phyloP scores from a whole-genome alignment of 345 rosid species.

The Trapa bicornis region DNA sequence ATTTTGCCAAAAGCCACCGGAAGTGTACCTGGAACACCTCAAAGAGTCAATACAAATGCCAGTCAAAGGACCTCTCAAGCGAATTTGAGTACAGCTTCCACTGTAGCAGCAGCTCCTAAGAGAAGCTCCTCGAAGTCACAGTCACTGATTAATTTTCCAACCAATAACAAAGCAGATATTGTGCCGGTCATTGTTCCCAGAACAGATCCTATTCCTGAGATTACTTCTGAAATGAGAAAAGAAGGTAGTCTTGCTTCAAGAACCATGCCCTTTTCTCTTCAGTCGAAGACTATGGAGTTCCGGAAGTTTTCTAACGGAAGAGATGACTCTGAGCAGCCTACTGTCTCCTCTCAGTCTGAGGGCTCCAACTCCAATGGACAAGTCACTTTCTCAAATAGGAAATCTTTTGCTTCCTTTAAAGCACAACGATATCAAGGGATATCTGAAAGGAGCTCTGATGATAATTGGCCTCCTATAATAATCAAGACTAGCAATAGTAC shows the following conservation, averaged over 20 bases:
- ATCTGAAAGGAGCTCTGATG: slow-evolving; percentile 42
- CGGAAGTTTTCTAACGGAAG: slow-evolving; percentile 46
- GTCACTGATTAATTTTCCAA: slow-evolving; percentile 31
- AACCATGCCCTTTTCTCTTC: slow-evolving; percentile 96
- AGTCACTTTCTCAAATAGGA: slow-evolving; percentile 29
- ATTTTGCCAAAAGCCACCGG: slow-evolving; percentile 49
- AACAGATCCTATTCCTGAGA: slow-evolving; percentile 49
- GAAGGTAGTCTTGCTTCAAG: slow-evolving; percentile 69
- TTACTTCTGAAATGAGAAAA: slow-evolving; percentile 55
- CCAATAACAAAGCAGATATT: slow-evolving; percentile 50
- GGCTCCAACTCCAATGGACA: slow-evolving; percentile 35
- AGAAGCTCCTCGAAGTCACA: slow-evolving; percentile 39
- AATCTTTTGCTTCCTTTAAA: slow-evolving; percentile 27
- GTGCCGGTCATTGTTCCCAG: slow-evolving; percentile 80
- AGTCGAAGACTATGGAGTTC: slow-evolving; percentile 52
- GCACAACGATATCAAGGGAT: slow-evolving; percentile 33
- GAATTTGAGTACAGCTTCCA: slow-evolving; percentile 29
- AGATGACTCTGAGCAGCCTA: slow-evolving; percentile 48
- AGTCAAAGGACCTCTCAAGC: slow-evolving; percentile 32
- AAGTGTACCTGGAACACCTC: slow-evolving; percentile 73
- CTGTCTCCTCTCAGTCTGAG: slow-evolving; percentile 30
- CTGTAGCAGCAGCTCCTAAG: slow-evolving; percentile 41
- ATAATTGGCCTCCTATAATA: slow-evolving; percentile 37
- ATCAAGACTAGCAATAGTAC: slow-evolving; percentile 32
- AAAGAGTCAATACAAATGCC: slow-evolving; percentile 38